These are phyloP conservation scores for Erythrophleum ivorense DNA, from an alignment of 331 rosid genomes.

Conservation along the genomic window DNA sequence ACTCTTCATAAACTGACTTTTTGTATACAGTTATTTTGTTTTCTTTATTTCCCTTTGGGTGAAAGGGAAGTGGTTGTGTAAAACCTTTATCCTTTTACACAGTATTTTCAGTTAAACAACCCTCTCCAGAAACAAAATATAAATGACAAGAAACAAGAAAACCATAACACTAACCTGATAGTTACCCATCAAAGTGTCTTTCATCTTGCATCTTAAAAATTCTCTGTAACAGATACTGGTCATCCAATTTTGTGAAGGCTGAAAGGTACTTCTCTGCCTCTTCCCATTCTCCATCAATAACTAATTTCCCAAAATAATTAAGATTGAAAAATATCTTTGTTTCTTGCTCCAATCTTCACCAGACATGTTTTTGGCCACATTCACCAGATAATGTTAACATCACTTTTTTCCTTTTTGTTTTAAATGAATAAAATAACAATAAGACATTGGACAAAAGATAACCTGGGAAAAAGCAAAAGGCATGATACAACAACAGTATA, in stretches of 20 bases:
- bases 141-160: constrained; percentile 13
- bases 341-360: constrained; percentile 39
- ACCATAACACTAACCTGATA: not conserved
- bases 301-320: constrained; percentile 31
- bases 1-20: not conserved
- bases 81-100: not conserved
- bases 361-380: constrained; percentile 13
- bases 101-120: not conserved
- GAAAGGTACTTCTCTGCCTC: constrained; percentile 37
- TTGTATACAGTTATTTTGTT: not conserved
- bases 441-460: not conserved
- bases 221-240: not conserved
- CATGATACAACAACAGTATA: not conserved
- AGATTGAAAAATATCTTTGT: constrained; percentile 32
- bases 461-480: not conserved
- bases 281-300: constrained; percentile 27
- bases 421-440: not conserved
- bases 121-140: not conserved
- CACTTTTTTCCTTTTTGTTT: not conserved
- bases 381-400: not conserved
- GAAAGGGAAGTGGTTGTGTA: not conserved
- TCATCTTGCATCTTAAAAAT: constrained; percentile 1
- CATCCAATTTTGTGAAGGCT: constrained; percentile 30
- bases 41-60: not conserved
- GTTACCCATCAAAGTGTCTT: constrained; percentile 18